Percentiles rank a stretch among this genome's conserved stretches.
phyloP scores from a whole-genome alignment of 176 grass and related monocot species.

The Bothriochloa decipiens region DNA sequence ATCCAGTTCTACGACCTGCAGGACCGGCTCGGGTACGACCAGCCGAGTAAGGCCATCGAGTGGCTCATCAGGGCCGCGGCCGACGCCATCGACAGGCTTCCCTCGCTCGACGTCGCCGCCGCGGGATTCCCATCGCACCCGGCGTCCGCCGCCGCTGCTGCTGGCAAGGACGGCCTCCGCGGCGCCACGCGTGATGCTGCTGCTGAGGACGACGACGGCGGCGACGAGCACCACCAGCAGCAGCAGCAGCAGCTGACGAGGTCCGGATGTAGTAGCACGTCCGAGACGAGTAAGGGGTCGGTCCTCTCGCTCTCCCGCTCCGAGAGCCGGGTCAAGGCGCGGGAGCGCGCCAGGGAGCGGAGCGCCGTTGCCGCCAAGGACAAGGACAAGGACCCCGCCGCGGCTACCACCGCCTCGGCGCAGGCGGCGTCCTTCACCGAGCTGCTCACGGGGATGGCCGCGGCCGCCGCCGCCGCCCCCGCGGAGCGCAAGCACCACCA shows the following conservation, averaged over 20 bases:
- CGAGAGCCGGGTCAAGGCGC: slow-evolving; percentile 76
- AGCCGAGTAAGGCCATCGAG: slow-evolving; percentile 90
- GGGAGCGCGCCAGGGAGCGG: slow-evolving; percentile 72
- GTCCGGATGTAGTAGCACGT: slow-evolving; percentile 83
- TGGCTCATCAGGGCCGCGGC: slow-evolving; percentile 86
- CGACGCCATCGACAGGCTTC: slow-evolving; percentile 76
- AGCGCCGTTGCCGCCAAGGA: slow-evolving; percentile 47
- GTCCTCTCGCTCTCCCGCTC: slow-evolving; percentile 80
- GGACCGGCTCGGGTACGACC: slow-evolving; percentile 77
- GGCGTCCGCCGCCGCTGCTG: not conserved
- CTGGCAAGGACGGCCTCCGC: not conserved
- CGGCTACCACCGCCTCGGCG: not conserved
- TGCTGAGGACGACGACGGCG: not conserved
- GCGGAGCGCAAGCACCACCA: slow-evolving; percentile 41
- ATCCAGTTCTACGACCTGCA: slow-evolving; percentile 98
- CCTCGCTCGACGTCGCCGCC: slow-evolving; percentile 39
- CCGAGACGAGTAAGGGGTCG: slow-evolving; percentile 89
- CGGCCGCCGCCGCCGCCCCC: not conserved
- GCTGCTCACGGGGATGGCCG: slow-evolving; percentile 68
- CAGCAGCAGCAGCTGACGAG: slow-evolving; percentile 49
- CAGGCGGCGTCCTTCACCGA: slow-evolving; percentile 75
- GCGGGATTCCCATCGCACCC: slow-evolving; percentile 42
- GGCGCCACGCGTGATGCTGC: not conserved
- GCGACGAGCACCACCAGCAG: not conserved
- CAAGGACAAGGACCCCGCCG: slow-evolving; percentile 9